phyloP scores from a whole-genome alignment of 805 yeast genomes.

The Teunomyces lycoperdinae region DNA sequence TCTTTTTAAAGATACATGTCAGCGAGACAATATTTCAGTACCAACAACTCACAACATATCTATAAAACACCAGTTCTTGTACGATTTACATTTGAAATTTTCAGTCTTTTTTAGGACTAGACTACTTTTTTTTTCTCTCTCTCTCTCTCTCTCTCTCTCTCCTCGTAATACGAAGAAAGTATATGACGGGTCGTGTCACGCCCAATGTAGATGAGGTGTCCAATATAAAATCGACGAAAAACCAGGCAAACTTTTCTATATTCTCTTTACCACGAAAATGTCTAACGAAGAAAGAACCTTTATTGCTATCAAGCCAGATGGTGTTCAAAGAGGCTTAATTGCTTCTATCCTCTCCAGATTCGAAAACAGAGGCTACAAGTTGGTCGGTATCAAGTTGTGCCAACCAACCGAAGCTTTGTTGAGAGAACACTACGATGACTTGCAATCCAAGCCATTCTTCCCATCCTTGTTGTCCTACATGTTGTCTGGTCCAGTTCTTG shows the following conservation, averaged over 20 bases:
- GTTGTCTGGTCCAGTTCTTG: constrained; percentile 97
- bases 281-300: constrained; percentile 71
- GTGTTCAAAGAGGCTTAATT: constrained; percentile 98
- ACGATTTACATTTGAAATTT: too few species aligned
- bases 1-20: too few species aligned
- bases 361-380: constrained; percentile 96
- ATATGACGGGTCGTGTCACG: background rate
- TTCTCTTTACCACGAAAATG: background rate
- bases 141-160: too few species aligned
- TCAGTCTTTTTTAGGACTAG: too few species aligned
- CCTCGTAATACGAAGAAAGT: too few species aligned
- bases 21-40: too few species aligned
- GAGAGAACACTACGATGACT: constrained; percentile 93
- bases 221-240: background rate
- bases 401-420: constrained; percentile 83
- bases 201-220: background rate
- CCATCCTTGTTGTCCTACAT: constrained; percentile 94
- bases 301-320: constrained; percentile 97
- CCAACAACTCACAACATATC: too few species aligned
- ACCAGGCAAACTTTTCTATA: background rate
- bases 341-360: constrained; percentile 87
- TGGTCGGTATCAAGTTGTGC: constrained; percentile 91
- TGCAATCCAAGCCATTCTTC: constrained; percentile 95
- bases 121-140: too few species aligned
- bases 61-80: too few species aligned